phyloP scores from a whole-genome alignment of 768 basidiomycete genomes.

The Leccinum broughii region DNA sequence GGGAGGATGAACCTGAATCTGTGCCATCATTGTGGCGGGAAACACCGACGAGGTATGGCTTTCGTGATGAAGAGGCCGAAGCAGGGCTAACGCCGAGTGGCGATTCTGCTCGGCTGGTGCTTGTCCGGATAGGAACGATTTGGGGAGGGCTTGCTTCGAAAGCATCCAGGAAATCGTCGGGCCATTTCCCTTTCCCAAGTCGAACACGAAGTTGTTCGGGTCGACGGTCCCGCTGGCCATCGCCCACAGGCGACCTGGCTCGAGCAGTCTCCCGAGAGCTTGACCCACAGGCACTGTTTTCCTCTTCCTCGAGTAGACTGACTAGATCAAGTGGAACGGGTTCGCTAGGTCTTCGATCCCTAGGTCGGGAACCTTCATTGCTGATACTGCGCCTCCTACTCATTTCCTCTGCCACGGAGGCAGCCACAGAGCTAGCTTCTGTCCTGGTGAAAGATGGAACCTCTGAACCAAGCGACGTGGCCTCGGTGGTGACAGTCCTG shows the following conservation, averaged over 20 bases:
- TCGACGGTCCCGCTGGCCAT: constrained; percentile 25
- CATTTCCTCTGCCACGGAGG: constrained; percentile 45
- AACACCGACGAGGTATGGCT: constrained; percentile 53
- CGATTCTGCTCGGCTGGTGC: constrained; percentile 24
- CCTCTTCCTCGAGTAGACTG: constrained; percentile 72
- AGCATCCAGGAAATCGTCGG: constrained; percentile 73
- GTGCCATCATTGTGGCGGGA: constrained; percentile 47
- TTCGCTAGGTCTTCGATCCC: constrained; percentile 69
- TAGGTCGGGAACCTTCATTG: constrained; percentile 30
- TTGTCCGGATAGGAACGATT: constrained; percentile 30
- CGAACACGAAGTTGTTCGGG: constrained; percentile 45
- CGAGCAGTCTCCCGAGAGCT: constrained; percentile 38
- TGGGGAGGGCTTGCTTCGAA: constrained; percentile 40
- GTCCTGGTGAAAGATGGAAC: constrained; percentile 61
- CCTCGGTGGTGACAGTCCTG: constrained; percentile 78
- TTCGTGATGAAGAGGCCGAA: constrained; percentile 51
- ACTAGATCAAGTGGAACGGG: constrained; percentile 58
- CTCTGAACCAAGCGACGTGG: constrained; percentile 64
- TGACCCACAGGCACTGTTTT: constrained; percentile 49
- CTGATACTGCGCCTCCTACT: constrained; percentile 38
- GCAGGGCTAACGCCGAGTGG: constrained; percentile 34
- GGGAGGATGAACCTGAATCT: constrained; percentile 39
- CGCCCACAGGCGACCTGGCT: constrained; percentile 19
- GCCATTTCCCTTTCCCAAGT: constrained; percentile 80
- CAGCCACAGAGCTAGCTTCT: constrained; percentile 61